Conservation (phyloP, 768 basidiomycete species). For the Podaxis pistillaris region DNA sequence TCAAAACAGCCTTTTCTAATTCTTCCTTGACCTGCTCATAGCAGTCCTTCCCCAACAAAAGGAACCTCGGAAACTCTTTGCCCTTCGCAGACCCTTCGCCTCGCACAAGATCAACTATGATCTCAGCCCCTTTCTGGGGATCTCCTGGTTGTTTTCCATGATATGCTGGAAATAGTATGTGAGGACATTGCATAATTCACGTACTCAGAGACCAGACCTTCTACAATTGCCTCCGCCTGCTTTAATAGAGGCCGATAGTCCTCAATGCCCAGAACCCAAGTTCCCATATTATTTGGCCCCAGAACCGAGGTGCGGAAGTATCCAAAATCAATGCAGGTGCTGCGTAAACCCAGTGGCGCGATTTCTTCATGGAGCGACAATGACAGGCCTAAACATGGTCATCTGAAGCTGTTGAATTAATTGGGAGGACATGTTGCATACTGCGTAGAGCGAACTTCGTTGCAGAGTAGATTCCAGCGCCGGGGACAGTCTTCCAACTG, state of each 20-base stretch:
- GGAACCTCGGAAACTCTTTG: conserved; percentile 26
- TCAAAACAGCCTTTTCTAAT: conserved; percentile 15
- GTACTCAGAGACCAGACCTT: conserved; percentile 20
- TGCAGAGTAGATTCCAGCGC: conserved; percentile 34
- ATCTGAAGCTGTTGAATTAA: no score
- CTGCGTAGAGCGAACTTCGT: conserved; percentile 39
- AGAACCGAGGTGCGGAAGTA: conserved; percentile 39
- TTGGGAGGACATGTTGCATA: conserved; percentile 8
- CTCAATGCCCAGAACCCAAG: conserved; percentile 28
- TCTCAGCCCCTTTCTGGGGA: conserved; percentile 31
- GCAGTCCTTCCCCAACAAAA: conserved; percentile 31
- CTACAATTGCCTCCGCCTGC: conserved; percentile 22
- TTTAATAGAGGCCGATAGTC: conserved; percentile 30
- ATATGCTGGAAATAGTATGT: conserved; percentile 20
- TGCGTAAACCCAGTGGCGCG: conserved; percentile 34
- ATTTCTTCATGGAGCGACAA: conserved; percentile 35
- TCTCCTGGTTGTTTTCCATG: conserved; percentile 37
- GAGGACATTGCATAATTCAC: background rate
- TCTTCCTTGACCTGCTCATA: conserved; percentile 22
- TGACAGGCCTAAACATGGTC: conserved; percentile 25
- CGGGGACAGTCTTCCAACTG: conserved; percentile 36
- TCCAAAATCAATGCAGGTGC: conserved; percentile 36
- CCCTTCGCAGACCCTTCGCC: conserved; percentile 31
- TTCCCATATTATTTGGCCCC: conserved; percentile 23
- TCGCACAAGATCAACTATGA: conserved; percentile 31